phyloP scores from a whole-genome alignment of 768 basidiomycete genomes.

The Rhodosporidiobolus sp. region DNA sequence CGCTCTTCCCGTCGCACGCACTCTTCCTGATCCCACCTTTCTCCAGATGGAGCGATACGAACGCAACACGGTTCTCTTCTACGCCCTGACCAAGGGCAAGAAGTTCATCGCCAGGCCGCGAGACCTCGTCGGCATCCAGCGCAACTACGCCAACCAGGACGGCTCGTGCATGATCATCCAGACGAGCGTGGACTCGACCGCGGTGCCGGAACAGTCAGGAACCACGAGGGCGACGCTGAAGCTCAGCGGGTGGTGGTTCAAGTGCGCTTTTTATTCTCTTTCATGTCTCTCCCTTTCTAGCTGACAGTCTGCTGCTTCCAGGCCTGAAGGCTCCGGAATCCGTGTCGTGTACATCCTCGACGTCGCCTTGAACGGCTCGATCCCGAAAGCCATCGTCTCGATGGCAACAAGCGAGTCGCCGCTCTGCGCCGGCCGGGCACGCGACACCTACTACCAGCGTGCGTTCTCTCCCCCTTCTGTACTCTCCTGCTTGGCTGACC shows the following conservation, averaged over 20 bases:
- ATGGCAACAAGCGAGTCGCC: slow-evolving; percentile 21
- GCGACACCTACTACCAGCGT: slow-evolving; percentile 23
- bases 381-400: slow-evolving; percentile 15
- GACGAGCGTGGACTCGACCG: slow-evolving; percentile 13
- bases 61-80: slow-evolving; percentile 21
- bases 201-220: slow-evolving; percentile 11
- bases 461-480: background rate
- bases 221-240: slow-evolving; percentile 18
- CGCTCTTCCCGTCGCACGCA: too few relatives aligned
- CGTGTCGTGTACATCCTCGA: slow-evolving; percentile 20
- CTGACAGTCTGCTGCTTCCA: background rate
- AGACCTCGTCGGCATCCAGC: slow-evolving; percentile 28
- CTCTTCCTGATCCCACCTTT: too few relatives aligned
- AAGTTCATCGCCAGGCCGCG: slow-evolving; percentile 24
- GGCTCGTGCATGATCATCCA: slow-evolving; percentile 17
- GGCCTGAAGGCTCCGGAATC: background rate
- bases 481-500: background rate
- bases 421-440: slow-evolving; percentile 11
- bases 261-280: background rate
- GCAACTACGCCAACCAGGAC: slow-evolving; percentile 22
- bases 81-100: slow-evolving; percentile 25
- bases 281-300: background rate
- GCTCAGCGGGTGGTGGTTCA: slow-evolving; percentile 29
- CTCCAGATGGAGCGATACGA: slow-evolving; percentile 10
- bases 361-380: slow-evolving; percentile 10